phyloP scores from a whole-genome alignment of 2,329 filamentous ascomycete species.

The Clarireedia paspali region DNA sequence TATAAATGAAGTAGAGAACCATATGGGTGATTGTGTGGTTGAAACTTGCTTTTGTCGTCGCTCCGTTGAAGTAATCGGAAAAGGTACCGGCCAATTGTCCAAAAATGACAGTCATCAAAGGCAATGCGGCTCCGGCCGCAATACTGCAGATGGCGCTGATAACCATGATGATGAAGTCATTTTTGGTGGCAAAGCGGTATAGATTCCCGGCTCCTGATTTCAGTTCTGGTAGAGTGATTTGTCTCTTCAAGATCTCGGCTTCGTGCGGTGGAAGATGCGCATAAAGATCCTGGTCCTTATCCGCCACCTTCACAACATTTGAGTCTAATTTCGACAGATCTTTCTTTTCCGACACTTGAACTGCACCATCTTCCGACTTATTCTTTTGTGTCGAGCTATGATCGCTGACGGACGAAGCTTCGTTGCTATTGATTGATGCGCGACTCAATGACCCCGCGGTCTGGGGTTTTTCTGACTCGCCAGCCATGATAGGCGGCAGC shows the following conservation, averaged over 20 bases:
- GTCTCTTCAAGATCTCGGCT: conserved; percentile 57
- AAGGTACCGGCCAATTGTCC: conserved; percentile 69
- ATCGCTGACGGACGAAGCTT: conserved; percentile 15
- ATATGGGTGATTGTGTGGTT: conserved; percentile 49
- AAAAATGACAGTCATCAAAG: conserved; percentile 57
- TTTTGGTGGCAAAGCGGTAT: conserved; percentile 46
- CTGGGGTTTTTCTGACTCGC: conserved; percentile 23
- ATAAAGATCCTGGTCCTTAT: conserved; percentile 43
- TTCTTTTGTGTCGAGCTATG: conserved; percentile 15
- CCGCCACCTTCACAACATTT: conserved; percentile 27
- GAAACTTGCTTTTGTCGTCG: conserved; percentile 47
- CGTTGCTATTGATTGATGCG: conserved; percentile 19
- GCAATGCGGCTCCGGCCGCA: conserved; percentile 50
- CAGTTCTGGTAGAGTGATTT: conserved; percentile 57
- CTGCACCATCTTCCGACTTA: conserved; percentile 36
- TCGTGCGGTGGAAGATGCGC: conserved; percentile 58
- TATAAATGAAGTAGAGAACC: conserved; percentile 79
- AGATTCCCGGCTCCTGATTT: conserved; percentile 56
- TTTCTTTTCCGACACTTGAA: conserved; percentile 57
- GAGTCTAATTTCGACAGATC: conserved; percentile 38
- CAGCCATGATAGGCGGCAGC: conserved; percentile 24
- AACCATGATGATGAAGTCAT: conserved; percentile 43
- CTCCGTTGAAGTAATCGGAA: conserved; percentile 46
- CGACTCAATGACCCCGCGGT: conserved; percentile 14
- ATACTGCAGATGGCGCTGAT: conserved; percentile 47